A percentile compares a stretch with the other conserved stretches of the same genome.
phyloP scores from a whole-genome alignment of 2,329 filamentous ascomycete species.

The Aspergillus pseudotamarii region DNA sequence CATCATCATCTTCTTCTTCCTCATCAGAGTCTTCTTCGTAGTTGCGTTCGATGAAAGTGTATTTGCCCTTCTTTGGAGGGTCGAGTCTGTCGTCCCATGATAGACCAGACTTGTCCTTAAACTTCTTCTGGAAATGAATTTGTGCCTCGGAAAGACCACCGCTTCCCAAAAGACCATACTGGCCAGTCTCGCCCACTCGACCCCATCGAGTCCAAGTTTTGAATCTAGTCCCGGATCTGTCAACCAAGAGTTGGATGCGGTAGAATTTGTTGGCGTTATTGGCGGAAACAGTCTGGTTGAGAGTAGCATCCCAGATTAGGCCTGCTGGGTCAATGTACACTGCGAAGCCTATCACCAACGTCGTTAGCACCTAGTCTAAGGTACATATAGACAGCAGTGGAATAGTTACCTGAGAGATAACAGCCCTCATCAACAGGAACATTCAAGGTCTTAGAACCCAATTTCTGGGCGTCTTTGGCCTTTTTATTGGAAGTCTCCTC shows the following conservation, averaged over 20 bases:
- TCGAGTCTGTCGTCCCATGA: constrained; percentile 52
- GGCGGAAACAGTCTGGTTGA: constrained; percentile 75
- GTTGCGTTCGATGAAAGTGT: constrained; percentile 77
- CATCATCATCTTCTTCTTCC: constrained; percentile 48
- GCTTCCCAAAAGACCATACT: constrained; percentile 45
- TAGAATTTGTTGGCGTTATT: constrained; percentile 86
- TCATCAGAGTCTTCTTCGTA: constrained; percentile 69
- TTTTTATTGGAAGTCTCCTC: constrained; percentile 25
- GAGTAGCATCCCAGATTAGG: constrained; percentile 74
- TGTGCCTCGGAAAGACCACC: constrained; percentile 45
- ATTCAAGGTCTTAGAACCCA: constrained; percentile 44
- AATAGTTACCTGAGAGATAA: constrained; percentile 5
- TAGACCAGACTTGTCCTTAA: constrained; percentile 59
- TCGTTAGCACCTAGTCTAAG: background rate
- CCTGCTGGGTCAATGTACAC: constrained; percentile 70
- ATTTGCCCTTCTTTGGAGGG: constrained; percentile 60
- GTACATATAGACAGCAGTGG: background rate
- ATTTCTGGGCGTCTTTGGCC: constrained; percentile 50
- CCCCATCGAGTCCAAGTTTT: constrained; percentile 79
- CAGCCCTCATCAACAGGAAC: constrained; percentile 52
- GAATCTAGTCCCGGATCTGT: constrained; percentile 40
- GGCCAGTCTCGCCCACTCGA: constrained; percentile 64
- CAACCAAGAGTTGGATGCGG: constrained; percentile 64
- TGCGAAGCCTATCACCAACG: constrained; percentile 6
- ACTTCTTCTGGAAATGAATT: constrained; percentile 56